Evolutionary conservation across 148 eudicot genomes (phyloP).

Genomic region (Amaranthus hypochondriacus): DNA sequence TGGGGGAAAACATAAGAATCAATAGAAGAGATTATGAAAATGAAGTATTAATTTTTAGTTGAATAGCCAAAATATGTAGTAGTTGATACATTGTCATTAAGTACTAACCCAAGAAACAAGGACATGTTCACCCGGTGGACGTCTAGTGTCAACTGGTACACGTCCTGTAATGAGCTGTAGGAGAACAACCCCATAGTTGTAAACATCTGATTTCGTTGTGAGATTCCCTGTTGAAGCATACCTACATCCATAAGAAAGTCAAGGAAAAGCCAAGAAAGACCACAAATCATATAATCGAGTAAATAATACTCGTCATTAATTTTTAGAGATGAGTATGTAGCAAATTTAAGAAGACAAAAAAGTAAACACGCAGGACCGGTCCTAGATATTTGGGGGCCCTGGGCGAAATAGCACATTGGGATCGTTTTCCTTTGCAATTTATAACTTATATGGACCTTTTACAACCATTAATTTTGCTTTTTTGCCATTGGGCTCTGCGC

Average conservation of each 20-base stretch:
- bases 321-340: not conserved
- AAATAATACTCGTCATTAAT: not conserved
- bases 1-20: not conserved
- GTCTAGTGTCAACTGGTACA: conserved; percentile 67
- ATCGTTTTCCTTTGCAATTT: no score
- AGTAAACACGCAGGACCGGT: no score
- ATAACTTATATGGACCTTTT: no score
- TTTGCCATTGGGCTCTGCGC: no score
- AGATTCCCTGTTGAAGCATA: conserved; percentile 88
- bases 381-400: no score
- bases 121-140: conserved; percentile 84
- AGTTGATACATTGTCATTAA: not conserved
- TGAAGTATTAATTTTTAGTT: not conserved
- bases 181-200: conserved; percentile 91
- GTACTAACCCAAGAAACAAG: conserved; percentile 85
- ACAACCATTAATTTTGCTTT: no score
- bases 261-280: not conserved
- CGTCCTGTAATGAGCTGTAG: conserved; percentile 89
- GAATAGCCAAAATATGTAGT: not conserved
- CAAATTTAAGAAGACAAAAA: no score
- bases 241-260: conserved; percentile 37
- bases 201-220: conserved; percentile 95
- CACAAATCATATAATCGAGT: conserved; percentile 19
- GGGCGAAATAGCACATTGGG: no score
- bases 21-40: not conserved